Evolutionary conservation across 2,329 filamentous ascomycete species (phyloP), one percentile per base, ranked within the genome.

Genomic region (Beauveria medogensis): DNA sequence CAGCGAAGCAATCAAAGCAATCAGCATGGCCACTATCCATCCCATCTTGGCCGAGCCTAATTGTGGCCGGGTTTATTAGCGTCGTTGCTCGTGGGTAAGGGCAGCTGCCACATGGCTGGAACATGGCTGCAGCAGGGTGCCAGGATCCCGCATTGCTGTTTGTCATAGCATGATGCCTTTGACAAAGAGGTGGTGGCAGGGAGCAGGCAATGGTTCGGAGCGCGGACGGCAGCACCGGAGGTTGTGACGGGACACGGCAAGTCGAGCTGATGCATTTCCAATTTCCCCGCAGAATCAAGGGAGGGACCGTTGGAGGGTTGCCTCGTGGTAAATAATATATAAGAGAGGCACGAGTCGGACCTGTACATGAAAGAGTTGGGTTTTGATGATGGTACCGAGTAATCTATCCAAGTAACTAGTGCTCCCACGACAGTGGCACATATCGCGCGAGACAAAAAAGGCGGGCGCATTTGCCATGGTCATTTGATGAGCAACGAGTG

Each of bases 121-220:
- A 46, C 37, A 44, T 30, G 48, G 48, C 37, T 51, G 47, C 28
- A 30, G 24, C n/a, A 46, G 26, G 24, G 56, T 26, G 40, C 47
- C 16, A 7, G 47, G 24, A 44, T 44, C n/a, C n/a, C 48, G 48
- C 56, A 46, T 59, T 59, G 37, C 24, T 14, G 56, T 59, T 59
- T 59, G 56, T 59, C 56, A 59, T 59, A 59, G 20, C 40, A 52
- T 59, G 48, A 37, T 34, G 44, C 34, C 28, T 22, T 34, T 52
- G 56, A 52, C 56, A 53, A 40, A 59, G 56, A 40, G 5, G 12
- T 50, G 48, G 56, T 51, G 56, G 26, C 3, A 30, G 20, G 20
- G 16, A 14, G 34, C 37, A 43, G 55, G 22, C 55, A 57, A 18
- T 58, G 22, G 43, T 14, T 51, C 56, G 56, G 47, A n/a, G 48